phyloP scores from a whole-genome alignment of 2,329 filamentous ascomycete genomes.

The Fusarium dimerum region DNA sequence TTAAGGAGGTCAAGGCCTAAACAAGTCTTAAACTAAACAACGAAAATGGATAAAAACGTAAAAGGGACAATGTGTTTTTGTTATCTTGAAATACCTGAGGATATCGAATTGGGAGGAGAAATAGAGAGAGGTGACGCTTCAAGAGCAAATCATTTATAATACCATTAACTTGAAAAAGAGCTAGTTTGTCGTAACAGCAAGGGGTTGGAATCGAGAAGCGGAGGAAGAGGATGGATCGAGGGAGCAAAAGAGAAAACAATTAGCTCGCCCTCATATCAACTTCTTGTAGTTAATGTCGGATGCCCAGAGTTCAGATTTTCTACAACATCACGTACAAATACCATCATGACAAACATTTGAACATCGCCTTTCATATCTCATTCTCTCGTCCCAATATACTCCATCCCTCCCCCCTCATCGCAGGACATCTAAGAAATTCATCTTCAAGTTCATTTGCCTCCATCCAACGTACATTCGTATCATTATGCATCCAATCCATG shows the following conservation, averaged over 20 bases:
- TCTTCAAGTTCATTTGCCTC: neutral
- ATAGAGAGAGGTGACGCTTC: neutral
- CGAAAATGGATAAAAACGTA: neutral
- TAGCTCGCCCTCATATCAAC: no score
- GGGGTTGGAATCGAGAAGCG: no score
- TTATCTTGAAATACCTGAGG: neutral
- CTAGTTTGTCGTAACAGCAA: no score
- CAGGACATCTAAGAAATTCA: neutral
- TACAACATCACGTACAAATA: no score
- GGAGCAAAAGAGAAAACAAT: no score
- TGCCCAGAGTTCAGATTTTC: no score
- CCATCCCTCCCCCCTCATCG: neutral
- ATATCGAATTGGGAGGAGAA: neutral
- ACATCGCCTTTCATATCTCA: neutral
- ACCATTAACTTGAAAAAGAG: no score
- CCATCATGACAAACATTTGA: neutral
- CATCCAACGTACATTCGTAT: neutral
- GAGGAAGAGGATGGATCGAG: no score
- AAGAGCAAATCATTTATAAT: no score
- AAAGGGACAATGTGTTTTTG: neutral
- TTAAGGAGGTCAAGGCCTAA: constrained; percentile 28
- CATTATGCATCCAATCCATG: neutral
- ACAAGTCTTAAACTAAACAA: neutral
- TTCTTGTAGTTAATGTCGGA: no score
- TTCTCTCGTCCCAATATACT: neutral